Percentiles rank a stretch among this genome's conserved stretches.
Conservation (phyloP, 495 filamentous ascomycete genomes). For the Staphylotrichum tortipilum region DNA sequence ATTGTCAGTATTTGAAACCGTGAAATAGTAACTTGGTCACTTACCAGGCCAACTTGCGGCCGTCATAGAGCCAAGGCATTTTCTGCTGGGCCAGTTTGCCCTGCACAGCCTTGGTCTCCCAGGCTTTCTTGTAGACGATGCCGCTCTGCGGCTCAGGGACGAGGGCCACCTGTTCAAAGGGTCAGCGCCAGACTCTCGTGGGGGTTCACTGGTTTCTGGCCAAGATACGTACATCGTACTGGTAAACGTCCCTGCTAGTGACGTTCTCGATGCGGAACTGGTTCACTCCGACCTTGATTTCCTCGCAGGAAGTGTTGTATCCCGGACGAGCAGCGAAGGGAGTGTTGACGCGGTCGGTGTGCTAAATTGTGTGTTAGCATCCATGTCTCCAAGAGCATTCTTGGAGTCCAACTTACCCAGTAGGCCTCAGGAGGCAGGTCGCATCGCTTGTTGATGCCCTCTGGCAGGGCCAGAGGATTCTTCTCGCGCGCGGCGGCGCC, state of each 20-base stretch:
- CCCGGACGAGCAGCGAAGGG: constrained; percentile 33
- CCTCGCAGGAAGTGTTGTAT: constrained; percentile 51
- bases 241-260: constrained; percentile 51
- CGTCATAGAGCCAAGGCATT: constrained; percentile 63
- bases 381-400: background rate
- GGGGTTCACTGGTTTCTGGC: background rate
- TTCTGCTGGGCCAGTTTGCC: constrained; percentile 33
- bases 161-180: constrained; percentile 48
- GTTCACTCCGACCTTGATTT: constrained; percentile 58
- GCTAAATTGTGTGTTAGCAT: background rate
- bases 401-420: constrained; percentile 11
- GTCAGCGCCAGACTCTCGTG: background rate
- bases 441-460: constrained; percentile 29
- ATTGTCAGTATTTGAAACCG: constrained; percentile 15
- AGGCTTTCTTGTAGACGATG: constrained; percentile 58
- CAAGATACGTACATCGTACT: constrained; percentile 71
- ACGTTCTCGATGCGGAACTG: constrained; percentile 53
- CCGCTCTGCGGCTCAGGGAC: constrained; percentile 53
- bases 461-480: background rate
- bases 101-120: constrained; percentile 55
- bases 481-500: background rate
- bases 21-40: constrained; percentile 10
- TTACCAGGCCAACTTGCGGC: constrained; percentile 69
- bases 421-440: constrained; percentile 41
- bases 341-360: background rate